Conservation (phyloP, 2,329 filamentous ascomycete genomes). For the Alternaria infectoria region DNA sequence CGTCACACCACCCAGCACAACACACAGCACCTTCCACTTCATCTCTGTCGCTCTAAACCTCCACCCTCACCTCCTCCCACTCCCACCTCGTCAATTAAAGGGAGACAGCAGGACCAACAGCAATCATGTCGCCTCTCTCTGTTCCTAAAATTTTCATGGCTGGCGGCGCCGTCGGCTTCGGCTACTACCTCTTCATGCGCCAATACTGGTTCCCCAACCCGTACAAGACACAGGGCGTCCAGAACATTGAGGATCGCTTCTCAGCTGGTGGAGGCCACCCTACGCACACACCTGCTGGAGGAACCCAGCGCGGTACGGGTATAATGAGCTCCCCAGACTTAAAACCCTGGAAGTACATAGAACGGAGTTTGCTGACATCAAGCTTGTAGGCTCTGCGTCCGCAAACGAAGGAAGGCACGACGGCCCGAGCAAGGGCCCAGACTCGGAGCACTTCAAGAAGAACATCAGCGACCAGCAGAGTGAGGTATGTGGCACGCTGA, state of each 20-base stretch:
- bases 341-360: neutral
- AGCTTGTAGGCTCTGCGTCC: constrained; percentile 22
- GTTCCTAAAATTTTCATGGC: constrained; percentile 48
- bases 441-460: constrained; percentile 34
- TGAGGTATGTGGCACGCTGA: constrained; percentile 21
- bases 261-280: constrained; percentile 40
- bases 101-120: constrained; percentile 1
- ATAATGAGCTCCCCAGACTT: neutral
- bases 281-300: constrained; percentile 40
- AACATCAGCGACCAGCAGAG: constrained; percentile 35
- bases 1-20: neutral
- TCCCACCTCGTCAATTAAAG: neutral
- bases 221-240: constrained; percentile 43
- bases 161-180: constrained; percentile 42
- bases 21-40: neutral
- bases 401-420: constrained; percentile 32
- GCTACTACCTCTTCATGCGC: constrained; percentile 46
- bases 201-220: constrained; percentile 49
- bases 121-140: constrained; percentile 38
- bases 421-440: constrained; percentile 34
- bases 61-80: neutral
- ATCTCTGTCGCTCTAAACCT: neutral
- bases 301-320: constrained; percentile 35
- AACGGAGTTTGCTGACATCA: constrained; percentile 1
- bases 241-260: constrained; percentile 45